These are phyloP conservation scores for Hymenoscyphus infarciens DNA, from an alignment of 2,329 filamentous ascomycete species.

Conservation along the genomic window DNA sequence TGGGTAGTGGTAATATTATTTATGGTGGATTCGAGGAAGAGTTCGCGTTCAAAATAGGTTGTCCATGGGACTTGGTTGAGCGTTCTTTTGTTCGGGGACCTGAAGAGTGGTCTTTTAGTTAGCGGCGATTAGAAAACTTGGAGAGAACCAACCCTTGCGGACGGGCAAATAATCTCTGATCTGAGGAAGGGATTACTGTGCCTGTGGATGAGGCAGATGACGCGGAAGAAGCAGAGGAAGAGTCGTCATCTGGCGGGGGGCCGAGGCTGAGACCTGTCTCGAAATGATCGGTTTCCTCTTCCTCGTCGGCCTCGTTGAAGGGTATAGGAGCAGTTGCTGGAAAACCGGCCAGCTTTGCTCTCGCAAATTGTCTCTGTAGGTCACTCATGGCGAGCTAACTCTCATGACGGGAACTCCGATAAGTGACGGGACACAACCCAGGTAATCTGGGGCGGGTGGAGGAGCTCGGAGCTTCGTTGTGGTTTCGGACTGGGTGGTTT, in stretches of 20 bases:
- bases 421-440: background rate
- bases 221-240: slow-evolving; percentile 67
- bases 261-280: slow-evolving; percentile 40
- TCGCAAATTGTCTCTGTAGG: slow-evolving; percentile 74
- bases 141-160: slow-evolving; percentile 56
- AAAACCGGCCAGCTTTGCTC: slow-evolving; percentile 63
- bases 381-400: slow-evolving; percentile 63
- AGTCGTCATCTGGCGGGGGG: slow-evolving; percentile 54
- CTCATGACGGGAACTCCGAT: background rate
- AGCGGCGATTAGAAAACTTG: background rate
- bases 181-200: slow-evolving; percentile 79
- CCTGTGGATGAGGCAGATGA: slow-evolving; percentile 91
- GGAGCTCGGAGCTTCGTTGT: background rate
- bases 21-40: slow-evolving; percentile 60
- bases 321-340: slow-evolving; percentile 48
- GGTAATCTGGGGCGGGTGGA: background rate
- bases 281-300: slow-evolving; percentile 39
- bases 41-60: slow-evolving; percentile 83
- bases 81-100: slow-evolving; percentile 33
- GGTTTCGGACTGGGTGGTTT: background rate
- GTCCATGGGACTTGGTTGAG: slow-evolving; percentile 62
- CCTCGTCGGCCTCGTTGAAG: slow-evolving; percentile 51
- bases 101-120: slow-evolving; percentile 22
- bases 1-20: slow-evolving; percentile 53
- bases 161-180: slow-evolving; percentile 68